These are phyloP conservation scores for Yamadazyma friedrichii DNA, from an alignment of 1,139 yeast species.

Conservation along the genomic window DNA sequence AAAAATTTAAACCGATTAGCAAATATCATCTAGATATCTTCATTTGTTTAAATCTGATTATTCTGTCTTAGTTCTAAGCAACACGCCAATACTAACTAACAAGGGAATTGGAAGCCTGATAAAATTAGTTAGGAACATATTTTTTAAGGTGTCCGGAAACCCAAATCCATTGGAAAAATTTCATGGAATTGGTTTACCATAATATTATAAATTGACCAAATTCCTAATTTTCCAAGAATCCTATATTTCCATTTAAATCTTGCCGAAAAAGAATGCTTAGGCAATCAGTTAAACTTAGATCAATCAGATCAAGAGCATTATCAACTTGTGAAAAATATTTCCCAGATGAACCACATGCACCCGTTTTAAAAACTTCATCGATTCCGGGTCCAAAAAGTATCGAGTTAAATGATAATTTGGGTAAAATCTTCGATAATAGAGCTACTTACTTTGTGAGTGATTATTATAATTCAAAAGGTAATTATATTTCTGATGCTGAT, in stretches of 20 bases:
- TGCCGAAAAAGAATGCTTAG: too few species aligned
- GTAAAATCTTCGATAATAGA: slow-evolving; percentile 58
- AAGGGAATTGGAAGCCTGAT: too few species aligned
- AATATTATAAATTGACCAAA: neutral
- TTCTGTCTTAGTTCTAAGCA: too few species aligned
- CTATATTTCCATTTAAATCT: too few species aligned
- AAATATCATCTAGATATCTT: too few species aligned
- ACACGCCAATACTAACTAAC: too few species aligned
- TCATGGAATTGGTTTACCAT: slow-evolving; percentile 7
- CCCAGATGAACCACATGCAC: slow-evolving; percentile 56
- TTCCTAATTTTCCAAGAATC: neutral
- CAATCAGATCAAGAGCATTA: slow-evolving; percentile 7
- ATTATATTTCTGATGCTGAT: slow-evolving; percentile 66
- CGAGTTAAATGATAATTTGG: slow-evolving; percentile 47
- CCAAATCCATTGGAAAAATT: slow-evolving; percentile 7
- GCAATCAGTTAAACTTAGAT: neutral
- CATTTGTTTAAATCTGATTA: too few species aligned
- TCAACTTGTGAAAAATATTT: slow-evolving; percentile 25
- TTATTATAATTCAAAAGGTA: slow-evolving; percentile 59
- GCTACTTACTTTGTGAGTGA: slow-evolving; percentile 65
- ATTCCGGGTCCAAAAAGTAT: slow-evolving; percentile 64
- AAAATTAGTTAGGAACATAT: too few species aligned
- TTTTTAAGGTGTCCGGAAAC: slow-evolving; percentile 6
- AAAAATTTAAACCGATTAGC: too few species aligned
- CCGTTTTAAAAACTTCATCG: slow-evolving; percentile 42